phyloP scores from a whole-genome alignment of 106 monocot genomes.

The Dendrobium nobile region DNA sequence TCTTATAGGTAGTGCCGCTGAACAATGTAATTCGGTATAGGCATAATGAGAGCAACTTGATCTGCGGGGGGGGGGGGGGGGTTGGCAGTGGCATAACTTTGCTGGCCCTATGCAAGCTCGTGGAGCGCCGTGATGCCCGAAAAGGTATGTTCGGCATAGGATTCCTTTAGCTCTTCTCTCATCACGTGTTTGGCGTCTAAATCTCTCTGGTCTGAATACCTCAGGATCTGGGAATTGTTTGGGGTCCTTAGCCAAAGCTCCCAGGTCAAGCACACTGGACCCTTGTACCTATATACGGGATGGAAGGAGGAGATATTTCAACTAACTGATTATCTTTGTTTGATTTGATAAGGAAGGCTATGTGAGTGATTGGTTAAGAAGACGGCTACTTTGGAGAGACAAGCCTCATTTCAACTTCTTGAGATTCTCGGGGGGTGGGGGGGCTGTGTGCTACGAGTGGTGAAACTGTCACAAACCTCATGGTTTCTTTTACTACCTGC shows the following conservation, averaged over 20 bases:
- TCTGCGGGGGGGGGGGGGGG: too few species aligned
- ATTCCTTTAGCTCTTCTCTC: slow-evolving; percentile 75
- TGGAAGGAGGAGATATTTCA: neutral
- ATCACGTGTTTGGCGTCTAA: slow-evolving; percentile 39
- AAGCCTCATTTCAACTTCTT: slow-evolving; percentile 66
- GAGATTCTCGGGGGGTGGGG: too few species aligned
- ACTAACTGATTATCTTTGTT: neutral
- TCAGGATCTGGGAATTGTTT: slow-evolving; percentile 69
- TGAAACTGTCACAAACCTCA: slow-evolving; percentile 71
- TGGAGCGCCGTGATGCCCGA: too few species aligned
- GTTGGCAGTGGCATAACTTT: too few species aligned
- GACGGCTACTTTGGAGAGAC: too few species aligned
- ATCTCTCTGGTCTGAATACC: slow-evolving; percentile 70
- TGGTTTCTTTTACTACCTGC: slow-evolving; percentile 80
- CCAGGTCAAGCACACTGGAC: slow-evolving; percentile 91
- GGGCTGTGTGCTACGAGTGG: slow-evolving; percentile 83
- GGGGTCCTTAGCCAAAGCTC: slow-evolving; percentile 71
- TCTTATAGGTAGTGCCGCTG: slow-evolving; percentile 45
- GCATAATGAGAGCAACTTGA: slow-evolving; percentile 63
- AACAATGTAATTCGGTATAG: slow-evolving; percentile 56
- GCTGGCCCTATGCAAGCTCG: slow-evolving; percentile 85
- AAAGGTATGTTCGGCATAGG: slow-evolving; percentile 94
- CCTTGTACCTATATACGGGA: slow-evolving; percentile 51
- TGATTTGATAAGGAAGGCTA: neutral
- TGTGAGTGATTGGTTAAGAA: too few species aligned